Conservation (phyloP, 192 early-diverging fungal species). For the Linnemannia schmuckeri region DNA sequence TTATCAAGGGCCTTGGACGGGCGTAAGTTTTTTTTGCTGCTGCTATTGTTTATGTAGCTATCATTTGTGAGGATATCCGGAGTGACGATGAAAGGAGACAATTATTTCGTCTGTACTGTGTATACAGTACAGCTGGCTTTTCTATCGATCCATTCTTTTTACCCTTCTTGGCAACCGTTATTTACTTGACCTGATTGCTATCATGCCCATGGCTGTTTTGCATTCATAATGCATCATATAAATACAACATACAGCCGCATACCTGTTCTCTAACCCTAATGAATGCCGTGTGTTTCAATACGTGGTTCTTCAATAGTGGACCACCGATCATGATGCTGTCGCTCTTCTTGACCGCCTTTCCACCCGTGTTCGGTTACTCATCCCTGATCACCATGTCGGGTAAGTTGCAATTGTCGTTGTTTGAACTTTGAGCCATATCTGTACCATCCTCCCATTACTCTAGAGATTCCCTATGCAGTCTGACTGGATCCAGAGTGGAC, state of each 20-base stretch:
- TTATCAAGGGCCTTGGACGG: conserved; percentile 48
- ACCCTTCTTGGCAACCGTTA: background rate
- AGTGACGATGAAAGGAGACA: background rate
- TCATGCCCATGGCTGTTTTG: background rate
- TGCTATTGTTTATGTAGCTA: background rate
- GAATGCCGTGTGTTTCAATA: background rate
- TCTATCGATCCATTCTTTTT: background rate
- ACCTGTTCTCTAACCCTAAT: background rate
- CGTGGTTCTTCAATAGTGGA: conserved; percentile 25
- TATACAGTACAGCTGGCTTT: background rate
- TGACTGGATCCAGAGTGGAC: background rate
- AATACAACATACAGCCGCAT: background rate
- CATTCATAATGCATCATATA: background rate
- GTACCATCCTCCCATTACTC: background rate
- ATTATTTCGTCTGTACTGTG: background rate
- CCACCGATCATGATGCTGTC: conserved; percentile 49
- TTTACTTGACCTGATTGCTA: background rate
- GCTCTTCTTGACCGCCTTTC: conserved; percentile 74
- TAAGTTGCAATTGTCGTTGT: conserved; percentile 8
- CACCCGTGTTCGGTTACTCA: conserved; percentile 76
- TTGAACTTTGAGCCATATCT: conserved; percentile 2
- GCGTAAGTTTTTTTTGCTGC: conserved; percentile 37
- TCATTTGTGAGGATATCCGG: background rate
- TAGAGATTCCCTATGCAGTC: background rate
- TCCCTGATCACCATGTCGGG: conserved; percentile 72